These are phyloP conservation scores for Viola pubescens DNA, from an alignment of 441 rosid species.

Conservation along the genomic window DNA sequence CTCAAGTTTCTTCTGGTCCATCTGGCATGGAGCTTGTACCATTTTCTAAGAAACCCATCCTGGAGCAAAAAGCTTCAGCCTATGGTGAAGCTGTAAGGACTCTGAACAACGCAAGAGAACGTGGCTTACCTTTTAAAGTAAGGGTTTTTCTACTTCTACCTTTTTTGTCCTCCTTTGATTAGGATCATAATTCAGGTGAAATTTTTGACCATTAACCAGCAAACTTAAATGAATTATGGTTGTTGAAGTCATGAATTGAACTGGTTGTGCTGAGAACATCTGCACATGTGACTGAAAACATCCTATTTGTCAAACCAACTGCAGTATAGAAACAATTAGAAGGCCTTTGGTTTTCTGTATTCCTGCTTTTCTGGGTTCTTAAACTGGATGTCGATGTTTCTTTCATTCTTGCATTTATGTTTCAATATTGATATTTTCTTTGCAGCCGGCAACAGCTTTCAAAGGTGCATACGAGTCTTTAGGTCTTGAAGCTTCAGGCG, in stretches of 20 bases:
- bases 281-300: too few species aligned
- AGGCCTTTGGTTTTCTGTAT: too few species aligned
- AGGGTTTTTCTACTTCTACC: conserved; percentile 14
- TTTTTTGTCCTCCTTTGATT: background rate
- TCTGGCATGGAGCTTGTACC: conserved; percentile 57
- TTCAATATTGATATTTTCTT: conserved; percentile 8
- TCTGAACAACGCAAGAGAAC: conserved; percentile 73
- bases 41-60: conserved; percentile 48
- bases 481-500: conserved; percentile 59
- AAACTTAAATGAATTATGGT: too few species aligned
- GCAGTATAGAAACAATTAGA: too few species aligned
- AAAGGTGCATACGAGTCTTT: conserved; percentile 70
- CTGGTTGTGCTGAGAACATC: too few species aligned
- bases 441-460: conserved; percentile 74
- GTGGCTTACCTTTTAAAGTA: conserved; percentile 72
- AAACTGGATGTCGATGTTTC: background rate
- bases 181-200: too few species aligned
- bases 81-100: conserved; percentile 76
- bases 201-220: too few species aligned
- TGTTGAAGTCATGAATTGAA: too few species aligned
- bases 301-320: too few species aligned
- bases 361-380: background rate
- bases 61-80: conserved; percentile 69
- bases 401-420: background rate
- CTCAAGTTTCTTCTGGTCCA: conserved; percentile 47